Evolutionary conservation across 2,329 filamentous ascomycete species (phyloP), one percentile per base, ranked within the genome.

Genomic region (Plenodomus lindquistii): DNA sequence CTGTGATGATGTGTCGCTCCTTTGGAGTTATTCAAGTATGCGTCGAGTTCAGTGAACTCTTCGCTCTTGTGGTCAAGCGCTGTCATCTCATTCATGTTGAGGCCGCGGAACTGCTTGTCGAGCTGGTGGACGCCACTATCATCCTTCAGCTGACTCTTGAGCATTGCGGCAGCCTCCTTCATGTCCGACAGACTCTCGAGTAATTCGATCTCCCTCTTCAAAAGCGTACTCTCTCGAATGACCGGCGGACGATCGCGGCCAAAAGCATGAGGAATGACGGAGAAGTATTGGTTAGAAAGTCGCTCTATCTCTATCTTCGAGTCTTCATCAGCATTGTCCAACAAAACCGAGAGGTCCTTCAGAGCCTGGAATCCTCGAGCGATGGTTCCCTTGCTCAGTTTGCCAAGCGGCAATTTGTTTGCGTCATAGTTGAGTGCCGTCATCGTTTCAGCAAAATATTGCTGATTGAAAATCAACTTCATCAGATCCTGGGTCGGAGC

Each of bases 141-240:
- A 8, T 79, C 76, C 9, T 74, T 74, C 21, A 81, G 73, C 34
- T 74, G 75, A n/a, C 75, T 75, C 71, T 89, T 91, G 81, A 95
- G 86, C 64, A 96, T 87, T 20, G 86, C 81, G 18, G 85, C 83
- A 1, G 89, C 86, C 50, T 89, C 86, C 72, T 92, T 91, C 88
- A 96, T 93, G 63, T 94, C 89, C 2, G 85, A 86, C 66, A 96
- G 75, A 52, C 85, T 88, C 63, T 95, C 89, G 1, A 96, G 81
- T 57, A 95, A 79, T 37, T 89, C 87, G 58, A 93, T 81, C 73
- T 96, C 91, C 60, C 75, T 81, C 74, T 92, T 91, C 60, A 96
- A 80, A 56, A 80, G 71, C 1, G 58, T 57, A 17, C 81, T 66
- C 34, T 74, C 75, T 27, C 69, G 68, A 60, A 96, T 88, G 57